These are phyloP conservation scores for Dioscorea zingiberensis DNA, from an alignment of 106 monocot species.

Conservation along the genomic window DNA sequence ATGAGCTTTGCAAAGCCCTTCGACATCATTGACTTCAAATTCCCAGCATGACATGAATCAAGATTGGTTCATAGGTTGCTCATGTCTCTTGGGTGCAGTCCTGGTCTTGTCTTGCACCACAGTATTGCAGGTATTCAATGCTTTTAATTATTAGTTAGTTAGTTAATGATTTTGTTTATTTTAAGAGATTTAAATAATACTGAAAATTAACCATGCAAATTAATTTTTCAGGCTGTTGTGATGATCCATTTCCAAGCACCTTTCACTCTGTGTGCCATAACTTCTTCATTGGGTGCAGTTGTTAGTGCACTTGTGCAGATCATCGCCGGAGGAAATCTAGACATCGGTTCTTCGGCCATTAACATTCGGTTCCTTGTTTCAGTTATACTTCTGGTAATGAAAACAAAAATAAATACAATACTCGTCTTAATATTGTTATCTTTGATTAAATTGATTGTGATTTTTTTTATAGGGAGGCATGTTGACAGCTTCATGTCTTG, in stretches of 20 bases:
- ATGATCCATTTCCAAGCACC: conserved; percentile 42
- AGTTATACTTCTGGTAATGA: conserved; percentile 26
- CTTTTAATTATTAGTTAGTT: neutral
- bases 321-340: conserved; percentile 16
- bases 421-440: neutral
- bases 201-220: too few species aligned
- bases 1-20: conserved; percentile 49
- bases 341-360: conserved; percentile 19
- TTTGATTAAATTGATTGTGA: neutral
- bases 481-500: conserved; percentile 31
- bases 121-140: conserved; percentile 47
- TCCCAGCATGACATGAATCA: neutral
- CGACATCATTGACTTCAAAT: neutral
- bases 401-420: neutral
- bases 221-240: conserved; percentile 32
- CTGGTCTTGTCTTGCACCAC: conserved; percentile 46
- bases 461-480: conserved; percentile 34
- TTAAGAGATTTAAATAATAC: neutral
- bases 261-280: conserved; percentile 27
- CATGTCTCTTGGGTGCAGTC: conserved; percentile 38
- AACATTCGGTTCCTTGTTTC: conserved; percentile 7
- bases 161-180: neutral
- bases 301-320: conserved; percentile 25
- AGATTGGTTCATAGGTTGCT: conserved; percentile 58
- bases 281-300: conserved; percentile 21